These are phyloP conservation scores for Penicillium bovifimosum DNA, from an alignment of 495 filamentous ascomycete genomes.

Conservation along the genomic window DNA sequence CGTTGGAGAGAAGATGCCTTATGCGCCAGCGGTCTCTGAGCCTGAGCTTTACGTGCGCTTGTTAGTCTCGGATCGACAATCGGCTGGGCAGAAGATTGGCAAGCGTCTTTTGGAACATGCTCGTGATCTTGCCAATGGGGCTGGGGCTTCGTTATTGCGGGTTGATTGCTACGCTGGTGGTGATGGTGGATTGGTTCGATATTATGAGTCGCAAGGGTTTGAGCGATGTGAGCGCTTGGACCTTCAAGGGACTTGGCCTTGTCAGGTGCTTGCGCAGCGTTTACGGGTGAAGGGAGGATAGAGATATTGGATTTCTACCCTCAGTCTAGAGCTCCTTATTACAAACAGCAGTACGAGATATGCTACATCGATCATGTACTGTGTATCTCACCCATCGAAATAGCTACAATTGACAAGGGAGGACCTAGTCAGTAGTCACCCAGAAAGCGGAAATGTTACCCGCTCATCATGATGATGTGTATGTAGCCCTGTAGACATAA, in stretches of 20 bases:
- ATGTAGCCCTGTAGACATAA: too few species aligned
- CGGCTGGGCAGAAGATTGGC: constrained; percentile 5
- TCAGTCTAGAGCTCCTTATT: too few species aligned
- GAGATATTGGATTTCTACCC: too few species aligned
- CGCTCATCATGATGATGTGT: too few species aligned
- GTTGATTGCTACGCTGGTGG: constrained; percentile 17
- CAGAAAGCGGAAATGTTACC: too few species aligned
- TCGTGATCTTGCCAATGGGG: constrained; percentile 3
- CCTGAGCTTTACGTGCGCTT: constrained; percentile 15
- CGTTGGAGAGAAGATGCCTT: constrained; percentile 9
- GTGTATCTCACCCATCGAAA: too few species aligned
- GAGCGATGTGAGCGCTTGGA: background rate
- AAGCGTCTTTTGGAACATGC: constrained; percentile 14
- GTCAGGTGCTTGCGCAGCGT: constrained; percentile 13
- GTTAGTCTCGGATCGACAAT: constrained; percentile 13
- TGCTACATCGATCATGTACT: too few species aligned
- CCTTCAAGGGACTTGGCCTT: constrained; percentile 3
- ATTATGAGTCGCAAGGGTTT: constrained; percentile 18
- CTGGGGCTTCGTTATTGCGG: constrained; percentile 10
- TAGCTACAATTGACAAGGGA: too few species aligned
- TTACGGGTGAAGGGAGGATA: constrained; percentile 1
- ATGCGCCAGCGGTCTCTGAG: constrained; percentile 9
- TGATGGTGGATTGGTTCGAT: constrained; percentile 12
- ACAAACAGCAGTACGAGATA: too few species aligned
- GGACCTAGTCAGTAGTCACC: too few species aligned